A percentile compares a stretch with the other conserved stretches of the same genome.
Evolutionary conservation across 2,329 filamentous ascomycete species (phyloP).

Genomic region (Penicillium brasilianum): DNA sequence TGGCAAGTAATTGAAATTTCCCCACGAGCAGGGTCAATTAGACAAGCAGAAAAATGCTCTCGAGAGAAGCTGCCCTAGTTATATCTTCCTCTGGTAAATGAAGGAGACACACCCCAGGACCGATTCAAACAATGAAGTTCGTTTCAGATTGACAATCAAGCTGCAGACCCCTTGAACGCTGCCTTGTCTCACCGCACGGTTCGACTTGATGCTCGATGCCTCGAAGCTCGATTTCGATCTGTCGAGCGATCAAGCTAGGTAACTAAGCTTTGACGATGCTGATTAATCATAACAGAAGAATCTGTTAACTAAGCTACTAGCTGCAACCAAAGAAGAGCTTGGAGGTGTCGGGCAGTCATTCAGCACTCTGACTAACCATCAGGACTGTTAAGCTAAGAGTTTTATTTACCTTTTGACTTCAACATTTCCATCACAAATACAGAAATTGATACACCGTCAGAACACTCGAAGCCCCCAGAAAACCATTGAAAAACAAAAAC

Average conservation of each 20-base stretch:
- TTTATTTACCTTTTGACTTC: background rate
- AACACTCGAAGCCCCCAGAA: background rate
- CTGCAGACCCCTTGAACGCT: background rate
- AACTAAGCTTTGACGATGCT: background rate
- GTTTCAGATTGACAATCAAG: background rate
- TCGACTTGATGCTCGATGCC: background rate
- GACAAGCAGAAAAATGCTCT: background rate
- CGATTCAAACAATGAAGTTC: background rate
- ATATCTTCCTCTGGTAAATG: background rate
- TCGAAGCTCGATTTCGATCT: background rate
- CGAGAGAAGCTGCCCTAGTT: background rate
- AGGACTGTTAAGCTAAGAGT: background rate
- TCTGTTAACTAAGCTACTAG: too few relatives aligned
- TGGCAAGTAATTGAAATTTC: background rate
- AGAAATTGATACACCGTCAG: background rate
- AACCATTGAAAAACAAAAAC: constrained; percentile 5
- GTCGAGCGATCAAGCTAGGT: background rate
- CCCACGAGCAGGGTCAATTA: background rate
- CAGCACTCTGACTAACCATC: background rate
- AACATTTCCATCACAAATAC: background rate
- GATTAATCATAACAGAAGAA: background rate
- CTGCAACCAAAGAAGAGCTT: background rate
- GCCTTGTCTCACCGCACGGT: background rate
- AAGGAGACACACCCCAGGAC: background rate
- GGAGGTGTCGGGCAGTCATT: background rate